phyloP scores from a whole-genome alignment of 768 basidiomycete genomes.

The Lepiota subincarnata region DNA sequence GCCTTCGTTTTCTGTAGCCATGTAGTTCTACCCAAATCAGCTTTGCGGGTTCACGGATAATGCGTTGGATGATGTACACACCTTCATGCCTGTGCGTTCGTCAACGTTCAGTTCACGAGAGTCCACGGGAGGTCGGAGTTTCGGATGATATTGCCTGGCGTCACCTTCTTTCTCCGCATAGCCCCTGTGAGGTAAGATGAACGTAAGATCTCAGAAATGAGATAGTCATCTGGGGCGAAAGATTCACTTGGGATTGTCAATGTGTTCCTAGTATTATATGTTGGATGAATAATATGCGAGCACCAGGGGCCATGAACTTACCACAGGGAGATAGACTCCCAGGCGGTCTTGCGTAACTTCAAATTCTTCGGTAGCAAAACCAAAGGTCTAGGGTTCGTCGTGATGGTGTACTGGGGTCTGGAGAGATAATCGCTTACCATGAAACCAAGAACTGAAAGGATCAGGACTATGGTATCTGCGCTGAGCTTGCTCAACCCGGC shows the following conservation, averaged over 20 bases:
- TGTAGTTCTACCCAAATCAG: slow-evolving; percentile 54
- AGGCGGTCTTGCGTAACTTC: slow-evolving; percentile 70
- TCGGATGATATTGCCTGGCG: slow-evolving; percentile 64
- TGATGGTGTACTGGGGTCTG: background rate
- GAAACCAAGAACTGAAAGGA: slow-evolving; percentile 56
- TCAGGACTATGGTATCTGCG: slow-evolving; percentile 57
- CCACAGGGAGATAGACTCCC: slow-evolving; percentile 72
- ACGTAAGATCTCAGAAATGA: background rate
- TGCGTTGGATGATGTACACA: slow-evolving; percentile 17
- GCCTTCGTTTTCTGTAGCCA: slow-evolving; percentile 60
- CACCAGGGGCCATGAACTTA: slow-evolving; percentile 24
- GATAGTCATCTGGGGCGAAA: background rate
- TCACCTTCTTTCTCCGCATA: slow-evolving; percentile 69
- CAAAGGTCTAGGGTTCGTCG: slow-evolving; percentile 42
- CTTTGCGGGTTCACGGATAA: background rate
- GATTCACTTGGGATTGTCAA: slow-evolving; percentile 69
- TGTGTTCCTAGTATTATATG: slow-evolving; percentile 50
- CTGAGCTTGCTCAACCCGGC: slow-evolving; percentile 64
- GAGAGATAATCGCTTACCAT: slow-evolving; percentile 30
- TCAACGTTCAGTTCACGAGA: slow-evolving; percentile 74
- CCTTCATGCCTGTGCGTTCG: slow-evolving; percentile 77
- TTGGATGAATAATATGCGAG: background rate
- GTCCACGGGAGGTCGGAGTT: slow-evolving; percentile 72
- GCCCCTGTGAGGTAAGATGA: slow-evolving; percentile 36
- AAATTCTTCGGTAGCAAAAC: slow-evolving; percentile 63